phyloP scores from a whole-genome alignment of 345 rosid species.

The Boechera divaricarpa region DNA sequence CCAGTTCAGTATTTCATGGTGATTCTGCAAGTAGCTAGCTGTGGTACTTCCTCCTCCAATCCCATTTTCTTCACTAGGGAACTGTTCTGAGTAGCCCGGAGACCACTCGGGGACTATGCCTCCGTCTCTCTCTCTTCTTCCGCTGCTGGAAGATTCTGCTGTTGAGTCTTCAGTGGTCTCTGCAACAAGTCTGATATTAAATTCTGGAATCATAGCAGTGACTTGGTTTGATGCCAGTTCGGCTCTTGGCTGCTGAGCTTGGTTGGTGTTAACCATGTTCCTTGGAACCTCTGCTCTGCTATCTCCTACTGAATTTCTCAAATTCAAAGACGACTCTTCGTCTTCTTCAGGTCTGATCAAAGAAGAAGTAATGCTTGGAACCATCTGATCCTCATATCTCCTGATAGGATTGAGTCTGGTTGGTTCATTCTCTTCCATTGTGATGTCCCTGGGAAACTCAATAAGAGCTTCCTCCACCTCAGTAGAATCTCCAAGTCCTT shows the following conservation, averaged over 20 bases:
- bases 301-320: conserved; percentile 58
- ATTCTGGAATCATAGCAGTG: conserved; percentile 48
- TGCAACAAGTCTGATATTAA: conserved; percentile 52
- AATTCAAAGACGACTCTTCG: conserved; percentile 68
- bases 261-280: conserved; percentile 54
- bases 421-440: conserved; percentile 68
- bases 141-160: conserved; percentile 83
- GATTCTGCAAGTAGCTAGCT: conserved; percentile 86
- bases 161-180: conserved; percentile 80
- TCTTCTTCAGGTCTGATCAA: conserved; percentile 74
- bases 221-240: conserved; percentile 53
- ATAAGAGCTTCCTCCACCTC: conserved; percentile 61
- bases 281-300: conserved; percentile 93
- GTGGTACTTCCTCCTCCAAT: conserved; percentile 64
- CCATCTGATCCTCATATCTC: conserved; percentile 96
- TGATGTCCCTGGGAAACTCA: conserved; percentile 75
- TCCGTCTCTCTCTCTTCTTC: conserved; percentile 90
- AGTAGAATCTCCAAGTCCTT: conserved; percentile 95
- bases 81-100: conserved; percentile 83
- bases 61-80: conserved; percentile 75
- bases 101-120: conserved; percentile 97
- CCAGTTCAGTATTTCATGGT: conserved; percentile 83
- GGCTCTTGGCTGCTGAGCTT: conserved; percentile 59
- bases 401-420: conserved; percentile 58
- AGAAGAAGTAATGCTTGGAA: conserved; percentile 89